A percentile compares a stretch with the other conserved stretches of the same genome.
Evolutionary conservation across 1,284 basidiomycete genomes (phyloP).

Genomic region (Hymenochaete sp.): DNA sequence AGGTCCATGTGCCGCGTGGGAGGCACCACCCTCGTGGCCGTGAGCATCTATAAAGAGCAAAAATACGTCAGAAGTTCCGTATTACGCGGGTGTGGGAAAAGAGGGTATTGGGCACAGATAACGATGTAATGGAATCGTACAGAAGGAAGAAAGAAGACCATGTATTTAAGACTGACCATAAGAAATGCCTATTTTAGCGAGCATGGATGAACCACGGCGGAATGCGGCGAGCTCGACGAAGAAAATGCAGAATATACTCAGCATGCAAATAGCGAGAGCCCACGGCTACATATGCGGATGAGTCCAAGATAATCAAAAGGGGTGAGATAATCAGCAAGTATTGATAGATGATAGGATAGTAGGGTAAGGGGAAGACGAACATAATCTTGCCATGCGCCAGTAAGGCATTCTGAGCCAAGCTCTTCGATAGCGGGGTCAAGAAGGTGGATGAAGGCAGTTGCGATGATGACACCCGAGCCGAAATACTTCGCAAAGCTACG

Average conservation of each 20-base stretch:
- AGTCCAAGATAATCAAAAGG: too few species aligned
- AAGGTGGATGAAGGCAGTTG: slow-evolving; percentile 87
- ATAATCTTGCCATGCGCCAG: slow-evolving; percentile 63
- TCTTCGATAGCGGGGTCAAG: slow-evolving; percentile 69
- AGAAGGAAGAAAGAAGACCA: neutral
- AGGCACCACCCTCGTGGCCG: slow-evolving; percentile 51
- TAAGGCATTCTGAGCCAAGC: slow-evolving; percentile 67
- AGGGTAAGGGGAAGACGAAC: slow-evolving; percentile 35
- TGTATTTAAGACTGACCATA: slow-evolving; percentile 37
- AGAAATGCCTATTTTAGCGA: slow-evolving; percentile 42
- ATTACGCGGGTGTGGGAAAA: neutral
- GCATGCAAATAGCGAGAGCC: slow-evolving; percentile 70
- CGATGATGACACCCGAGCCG: slow-evolving; percentile 91
- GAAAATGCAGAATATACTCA: slow-evolving; percentile 78
- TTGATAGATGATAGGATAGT: slow-evolving; percentile 5
- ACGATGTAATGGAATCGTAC: too few species aligned
- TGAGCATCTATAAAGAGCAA: slow-evolving; percentile 40
- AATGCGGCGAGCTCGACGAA: slow-evolving; percentile 80
- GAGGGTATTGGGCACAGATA: too few species aligned
- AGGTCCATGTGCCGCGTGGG: slow-evolving; percentile 64
- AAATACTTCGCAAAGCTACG: slow-evolving; percentile 89
- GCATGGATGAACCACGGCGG: slow-evolving; percentile 64
- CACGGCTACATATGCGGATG: slow-evolving; percentile 48
- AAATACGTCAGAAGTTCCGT: neutral
- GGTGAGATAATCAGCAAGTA: neutral